Percentiles rank a stretch among this genome's conserved stretches.
Conservation (phyloP, 805 yeast genomes). For the Wickerhamiella azymoides region DNA sequence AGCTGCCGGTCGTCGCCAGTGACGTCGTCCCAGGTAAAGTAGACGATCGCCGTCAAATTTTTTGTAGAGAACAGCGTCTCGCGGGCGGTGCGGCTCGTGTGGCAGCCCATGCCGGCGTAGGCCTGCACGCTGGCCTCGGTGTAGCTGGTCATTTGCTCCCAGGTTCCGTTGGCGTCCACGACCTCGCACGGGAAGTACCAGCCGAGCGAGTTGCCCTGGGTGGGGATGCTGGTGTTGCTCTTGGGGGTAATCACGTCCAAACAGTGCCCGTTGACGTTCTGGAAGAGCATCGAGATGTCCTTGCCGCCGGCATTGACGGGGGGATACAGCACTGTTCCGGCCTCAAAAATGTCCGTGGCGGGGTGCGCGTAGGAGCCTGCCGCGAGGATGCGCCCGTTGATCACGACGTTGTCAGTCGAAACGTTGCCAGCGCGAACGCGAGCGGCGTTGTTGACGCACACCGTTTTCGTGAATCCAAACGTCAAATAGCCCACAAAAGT, state of each 20-base stretch:
- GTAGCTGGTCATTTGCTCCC: conserved; percentile 44
- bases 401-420: conserved; percentile 44
- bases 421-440: conserved; percentile 53
- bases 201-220: conserved; percentile 44
- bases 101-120: conserved; percentile 85
- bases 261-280: conserved; percentile 88
- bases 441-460: conserved; percentile 38
- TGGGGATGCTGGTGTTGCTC: conserved; percentile 57
- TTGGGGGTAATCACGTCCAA: conserved; percentile 61
- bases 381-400: conserved; percentile 73
- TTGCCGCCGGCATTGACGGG: conserved; percentile 66
- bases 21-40: conserved; percentile 82
- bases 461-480: conserved; percentile 78
- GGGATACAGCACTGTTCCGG: conserved; percentile 63
- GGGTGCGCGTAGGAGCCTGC: conserved; percentile 63
- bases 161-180: conserved; percentile 40
- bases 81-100: conserved; percentile 61
- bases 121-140: conserved; percentile 25
- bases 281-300: conserved; percentile 53
- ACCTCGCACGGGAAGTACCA: conserved; percentile 95
- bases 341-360: conserved; percentile 57
- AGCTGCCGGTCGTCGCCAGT: conserved; percentile 54
- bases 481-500: conserved; percentile 73
- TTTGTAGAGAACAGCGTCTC: conserved; percentile 39
- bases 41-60: conserved; percentile 60